These are phyloP conservation scores for Chamaenerion angustifolium DNA, from an alignment of 345 rosid genomes.

Conservation along the genomic window DNA sequence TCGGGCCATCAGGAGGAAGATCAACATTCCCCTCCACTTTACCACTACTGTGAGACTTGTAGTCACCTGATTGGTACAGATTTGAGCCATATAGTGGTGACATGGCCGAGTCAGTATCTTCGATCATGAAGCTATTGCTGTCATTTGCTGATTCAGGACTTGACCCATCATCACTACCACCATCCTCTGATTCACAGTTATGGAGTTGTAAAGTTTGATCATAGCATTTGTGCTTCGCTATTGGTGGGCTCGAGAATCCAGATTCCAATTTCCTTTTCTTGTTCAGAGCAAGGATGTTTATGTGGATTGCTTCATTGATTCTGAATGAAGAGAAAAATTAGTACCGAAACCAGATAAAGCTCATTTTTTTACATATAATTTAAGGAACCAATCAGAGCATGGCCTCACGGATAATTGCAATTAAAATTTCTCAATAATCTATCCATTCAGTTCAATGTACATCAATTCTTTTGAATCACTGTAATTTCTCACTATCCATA, in stretches of 20 bases:
- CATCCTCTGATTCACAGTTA: slow-evolving; percentile 7
- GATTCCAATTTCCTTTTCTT: slow-evolving; percentile 47
- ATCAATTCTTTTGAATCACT: too few species aligned
- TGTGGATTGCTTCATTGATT: neutral
- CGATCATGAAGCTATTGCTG: slow-evolving; percentile 26
- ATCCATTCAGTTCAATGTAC: too few species aligned
- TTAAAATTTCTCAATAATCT: too few species aligned
- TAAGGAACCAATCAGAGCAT: too few species aligned
- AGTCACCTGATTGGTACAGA: too few species aligned
- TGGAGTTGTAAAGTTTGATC: slow-evolving; percentile 11
- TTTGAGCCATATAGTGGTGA: neutral
- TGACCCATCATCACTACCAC: slow-evolving; percentile 7
- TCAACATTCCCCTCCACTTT: slow-evolving; percentile 5
- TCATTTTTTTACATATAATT: too few species aligned
- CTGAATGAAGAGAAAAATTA: slow-evolving; percentile 2
- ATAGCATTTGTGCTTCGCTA: slow-evolving; percentile 38
- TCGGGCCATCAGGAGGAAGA: slow-evolving; percentile 6
- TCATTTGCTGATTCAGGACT: slow-evolving; percentile 31
- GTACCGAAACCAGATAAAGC: too few species aligned
- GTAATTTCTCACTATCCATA: too few species aligned
- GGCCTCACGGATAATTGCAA: too few species aligned
- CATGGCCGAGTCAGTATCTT: slow-evolving; percentile 14
- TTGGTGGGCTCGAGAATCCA: slow-evolving; percentile 33
- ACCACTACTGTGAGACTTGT: too few species aligned
- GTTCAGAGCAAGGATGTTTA: slow-evolving; percentile 11